Base-by-base conservation (phyloP, 2,329 filamentous ascomycete species). In the Ophiostoma novo-ulmi region DNA sequence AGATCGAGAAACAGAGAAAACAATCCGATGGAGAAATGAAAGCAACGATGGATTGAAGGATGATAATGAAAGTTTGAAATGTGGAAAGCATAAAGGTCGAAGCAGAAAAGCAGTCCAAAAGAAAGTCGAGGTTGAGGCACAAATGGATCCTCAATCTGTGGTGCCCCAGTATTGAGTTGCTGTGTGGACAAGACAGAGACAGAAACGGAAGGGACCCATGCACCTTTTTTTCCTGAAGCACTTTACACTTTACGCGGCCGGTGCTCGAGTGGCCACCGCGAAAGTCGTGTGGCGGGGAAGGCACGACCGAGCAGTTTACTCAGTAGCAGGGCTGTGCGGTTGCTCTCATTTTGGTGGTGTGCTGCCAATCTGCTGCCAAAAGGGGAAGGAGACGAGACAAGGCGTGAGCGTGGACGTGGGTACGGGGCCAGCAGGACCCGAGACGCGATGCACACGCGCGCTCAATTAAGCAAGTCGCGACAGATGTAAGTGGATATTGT, bases 211-310 rank as follows among this genome's bases (percentile, higher is more conserved):
- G 67, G 67, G 52, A 61, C 48, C 67, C 64, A 22, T 66, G 65
- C 38, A 31, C 35, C 39, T 41, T 63, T 39, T 26, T 58, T 39
- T 26, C 39, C 55, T 58, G 52, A 31, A 58, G 38, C 38, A 64
- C 63, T 69, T 71, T 55, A 72, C 38, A 64, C 61, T 69, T 71
- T 55, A 73, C 72, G 71, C 70, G 72, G 72, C 58, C 69, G 41
- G 44, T 7, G 55, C 36, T 58, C 61, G 8, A 39, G 61, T 39
- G 61, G 7, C 58, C 7, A 39, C 63, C 44, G 44, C 44, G 38
- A 72, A 74, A 71, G 64, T 72, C 67, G 70, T 71, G 73, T 74
- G 72, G 73, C 73, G 73, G 73, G 73, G 73, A 73, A 73, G 70
- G 71, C 70, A 69, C 70, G 70, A 71, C 69, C 69, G 20, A 35